These are phyloP conservation scores for Novakomyces olei DNA, from an alignment of 805 yeast species.

Conservation along the genomic window DNA sequence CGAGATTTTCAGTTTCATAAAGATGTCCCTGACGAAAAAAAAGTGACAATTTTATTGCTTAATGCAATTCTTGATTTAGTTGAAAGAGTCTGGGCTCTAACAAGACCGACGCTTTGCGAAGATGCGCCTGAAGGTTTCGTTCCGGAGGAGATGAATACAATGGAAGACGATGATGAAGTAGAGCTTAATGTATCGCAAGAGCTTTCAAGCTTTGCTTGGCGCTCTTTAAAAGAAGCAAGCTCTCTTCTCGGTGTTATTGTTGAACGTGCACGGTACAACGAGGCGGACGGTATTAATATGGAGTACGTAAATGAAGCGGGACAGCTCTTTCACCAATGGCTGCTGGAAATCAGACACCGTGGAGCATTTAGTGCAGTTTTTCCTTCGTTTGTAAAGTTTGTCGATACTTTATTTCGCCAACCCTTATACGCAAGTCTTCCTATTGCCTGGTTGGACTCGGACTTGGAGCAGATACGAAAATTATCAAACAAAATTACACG, in stretches of 20 bases:
- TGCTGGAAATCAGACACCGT: slow-evolving; percentile 57
- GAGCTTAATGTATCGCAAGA: slow-evolving; percentile 17
- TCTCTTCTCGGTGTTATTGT: slow-evolving; percentile 28
- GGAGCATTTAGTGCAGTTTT: slow-evolving; percentile 83
- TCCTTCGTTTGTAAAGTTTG: slow-evolving; percentile 52
- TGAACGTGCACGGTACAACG: slow-evolving; percentile 11
- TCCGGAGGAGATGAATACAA: too few species aligned
- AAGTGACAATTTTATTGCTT: slow-evolving; percentile 1
- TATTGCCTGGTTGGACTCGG: slow-evolving; percentile 35
- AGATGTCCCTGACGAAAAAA: neutral
- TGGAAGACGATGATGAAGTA: slow-evolving; percentile 12
- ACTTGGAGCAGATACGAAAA: slow-evolving; percentile 28
- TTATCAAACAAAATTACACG: slow-evolving; percentile 57
- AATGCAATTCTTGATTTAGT: slow-evolving; percentile 9
- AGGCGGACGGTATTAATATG: slow-evolving; percentile 11
- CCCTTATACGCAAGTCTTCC: slow-evolving; percentile 24
- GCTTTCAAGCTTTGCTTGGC: slow-evolving; percentile 53
- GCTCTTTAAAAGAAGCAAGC: slow-evolving; percentile 59
- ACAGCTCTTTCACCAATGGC: slow-evolving; percentile 36
- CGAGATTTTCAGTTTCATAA: slow-evolving; percentile 12
- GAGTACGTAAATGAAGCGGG: slow-evolving; percentile 22
- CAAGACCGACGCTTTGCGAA: slow-evolving; percentile 31
- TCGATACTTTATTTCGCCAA: too few species aligned
- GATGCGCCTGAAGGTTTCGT: slow-evolving; percentile 53
- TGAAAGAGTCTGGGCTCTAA: slow-evolving; percentile 22